These are phyloP conservation scores for Austroboletus novae-zelandiae DNA, from an alignment of 1,284 basidiomycete species.

Conservation along the genomic window DNA sequence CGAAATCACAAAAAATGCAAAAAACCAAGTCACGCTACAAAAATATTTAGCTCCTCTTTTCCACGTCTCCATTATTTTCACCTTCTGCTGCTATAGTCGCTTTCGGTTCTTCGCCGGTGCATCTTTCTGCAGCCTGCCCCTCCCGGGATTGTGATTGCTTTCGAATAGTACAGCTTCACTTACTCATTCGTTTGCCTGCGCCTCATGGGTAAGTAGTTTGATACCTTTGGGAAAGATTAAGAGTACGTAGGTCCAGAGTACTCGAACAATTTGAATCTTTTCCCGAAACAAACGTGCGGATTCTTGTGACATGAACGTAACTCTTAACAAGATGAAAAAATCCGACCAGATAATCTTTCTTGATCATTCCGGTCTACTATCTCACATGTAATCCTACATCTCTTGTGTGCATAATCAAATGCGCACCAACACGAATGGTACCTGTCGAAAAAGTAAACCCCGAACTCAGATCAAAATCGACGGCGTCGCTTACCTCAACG, in stretches of 20 bases:
- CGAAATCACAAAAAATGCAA: conserved; percentile 48
- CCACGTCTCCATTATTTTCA: conserved; percentile 15
- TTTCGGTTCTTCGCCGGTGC: conserved; percentile 32
- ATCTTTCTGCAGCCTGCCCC: conserved; percentile 3
- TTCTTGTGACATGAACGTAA: background rate
- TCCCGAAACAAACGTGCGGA: no score
- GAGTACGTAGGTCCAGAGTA: conserved; percentile 23
- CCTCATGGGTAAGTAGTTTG: conserved; percentile 46
- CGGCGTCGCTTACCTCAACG: conserved; percentile 57
- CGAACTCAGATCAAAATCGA: background rate
- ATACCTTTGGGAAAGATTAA: conserved; percentile 21
- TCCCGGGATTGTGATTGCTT: conserved; percentile 14
- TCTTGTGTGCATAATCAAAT: conserved; percentile 34
- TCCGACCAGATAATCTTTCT: background rate
- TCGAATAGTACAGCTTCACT: conserved; percentile 21
- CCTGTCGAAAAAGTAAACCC: conserved; percentile 36
- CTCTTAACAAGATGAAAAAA: no score
- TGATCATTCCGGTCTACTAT: conserved; percentile 6
- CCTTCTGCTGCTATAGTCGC: conserved; percentile 12
- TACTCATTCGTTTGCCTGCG: conserved; percentile 25
- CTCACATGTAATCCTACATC: conserved; percentile 5
- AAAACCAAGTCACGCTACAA: conserved; percentile 43
- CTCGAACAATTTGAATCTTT: conserved; percentile 1
- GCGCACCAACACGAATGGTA: conserved; percentile 67
- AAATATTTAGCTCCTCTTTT: conserved; percentile 39